Base-by-base conservation (phyloP, 495 filamentous ascomycete genomes). In the Neurospora sp. region DNA sequence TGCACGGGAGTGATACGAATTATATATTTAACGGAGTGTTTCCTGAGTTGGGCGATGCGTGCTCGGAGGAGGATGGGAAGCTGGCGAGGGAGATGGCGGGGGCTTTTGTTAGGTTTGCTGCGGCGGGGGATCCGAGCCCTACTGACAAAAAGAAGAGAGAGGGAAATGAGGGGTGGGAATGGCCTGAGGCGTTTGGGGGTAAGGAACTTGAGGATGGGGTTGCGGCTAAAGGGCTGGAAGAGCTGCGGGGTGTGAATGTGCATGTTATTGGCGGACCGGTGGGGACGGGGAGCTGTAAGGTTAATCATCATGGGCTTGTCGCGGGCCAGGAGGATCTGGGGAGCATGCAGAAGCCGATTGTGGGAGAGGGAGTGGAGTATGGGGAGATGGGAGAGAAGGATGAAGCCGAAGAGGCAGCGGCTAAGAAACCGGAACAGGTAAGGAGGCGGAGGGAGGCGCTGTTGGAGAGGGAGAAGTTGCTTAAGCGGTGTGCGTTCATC, bases 11-110 rank as follows among this genome's bases (percentile, higher is more conserved):
- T 17, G 79, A 82, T 69, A 76, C 71, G 28, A 77, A 81, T 70
- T 82, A 82, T 70, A 73, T 81, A 31, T 78, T 78, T 70, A 80
- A 79, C 43, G 75, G 75, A 6, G 39, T 81, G 4, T 77, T 78
- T 31, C 79, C 77, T 0, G 74, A 78, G 39, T 75, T 74, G 3
- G 24, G 72, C 9, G 66, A 79, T 7, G 54, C 28, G 0, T 34
- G 28, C 10, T 70, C 74, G 0, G 74, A 77, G 17, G 70, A 54
- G 1, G 79, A 82, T 69, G 10, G 48, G 34, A 39, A 76, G 59
- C 40, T 82, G 15, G 74, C 78, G 5, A 48, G 42, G 4, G 42
- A 69, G 1, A 45, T 78, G 66, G 72, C 48, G 11, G 43, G 15
- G 9, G 48, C 74, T 0, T 78, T 78, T 36, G 39, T 77, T 10